Evolutionary conservation across 2,329 filamentous ascomycete species (phyloP).

Genomic region (Blastomyces parvus): DNA sequence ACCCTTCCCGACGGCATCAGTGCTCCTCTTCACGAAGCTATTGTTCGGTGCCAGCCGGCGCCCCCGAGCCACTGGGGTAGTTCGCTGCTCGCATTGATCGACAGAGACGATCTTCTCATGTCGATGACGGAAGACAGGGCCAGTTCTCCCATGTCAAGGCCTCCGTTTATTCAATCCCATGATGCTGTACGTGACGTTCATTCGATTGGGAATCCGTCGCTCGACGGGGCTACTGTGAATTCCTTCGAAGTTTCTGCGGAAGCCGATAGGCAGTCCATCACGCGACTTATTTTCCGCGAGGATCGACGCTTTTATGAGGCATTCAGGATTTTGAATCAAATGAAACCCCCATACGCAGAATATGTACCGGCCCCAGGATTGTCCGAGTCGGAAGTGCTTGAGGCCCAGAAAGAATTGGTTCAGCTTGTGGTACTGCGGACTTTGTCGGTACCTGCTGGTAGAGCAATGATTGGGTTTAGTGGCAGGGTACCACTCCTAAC

Average conservation of each 20-base stretch:
- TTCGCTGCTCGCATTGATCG: constrained; percentile 63
- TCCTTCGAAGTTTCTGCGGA: constrained; percentile 71
- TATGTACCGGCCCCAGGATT: constrained; percentile 65
- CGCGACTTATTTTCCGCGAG: constrained; percentile 79
- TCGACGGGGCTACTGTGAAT: constrained; percentile 42
- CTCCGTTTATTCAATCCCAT: constrained; percentile 47
- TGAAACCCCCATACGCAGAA: constrained; percentile 67
- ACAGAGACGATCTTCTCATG: constrained; percentile 68
- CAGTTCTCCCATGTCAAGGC: constrained; percentile 25
- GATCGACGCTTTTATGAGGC: constrained; percentile 86
- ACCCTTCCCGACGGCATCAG: constrained; percentile 79
- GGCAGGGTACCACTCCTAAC: constrained; percentile 81
- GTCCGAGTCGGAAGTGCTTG: constrained; percentile 77
- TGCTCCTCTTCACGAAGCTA: constrained; percentile 69
- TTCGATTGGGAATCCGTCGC: constrained; percentile 53
- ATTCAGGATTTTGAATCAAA: constrained; percentile 72
- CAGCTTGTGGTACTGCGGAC: constrained; percentile 79
- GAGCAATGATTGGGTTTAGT: constrained; percentile 79
- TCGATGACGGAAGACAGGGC: constrained; percentile 46
- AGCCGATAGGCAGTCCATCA: constrained; percentile 72
- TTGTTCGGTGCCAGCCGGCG: constrained; percentile 71
- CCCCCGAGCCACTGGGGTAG: constrained; percentile 69
- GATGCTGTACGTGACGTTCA: constrained; percentile 64
- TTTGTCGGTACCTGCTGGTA: constrained; percentile 76
- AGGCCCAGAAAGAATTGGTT: constrained; percentile 84